Evolutionary conservation across 1,284 basidiomycete species (phyloP), one percentile per base, ranked within the genome.

Genomic region (Irpex rosettiformis): DNA sequence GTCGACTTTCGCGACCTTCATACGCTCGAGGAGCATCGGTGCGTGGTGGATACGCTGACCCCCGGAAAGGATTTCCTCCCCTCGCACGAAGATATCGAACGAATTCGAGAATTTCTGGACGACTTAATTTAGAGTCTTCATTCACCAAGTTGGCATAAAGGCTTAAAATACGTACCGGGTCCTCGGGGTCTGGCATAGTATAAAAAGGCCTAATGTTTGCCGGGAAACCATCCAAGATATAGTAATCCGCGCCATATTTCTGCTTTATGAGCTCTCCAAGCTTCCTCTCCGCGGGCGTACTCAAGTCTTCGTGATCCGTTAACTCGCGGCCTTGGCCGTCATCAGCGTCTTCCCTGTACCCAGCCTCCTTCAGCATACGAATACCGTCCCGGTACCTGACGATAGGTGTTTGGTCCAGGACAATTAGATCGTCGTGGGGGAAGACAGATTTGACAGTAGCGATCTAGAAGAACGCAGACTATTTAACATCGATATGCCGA

Each of bases 61-160:
- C 16, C 86, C 86, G 2, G 84, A 86, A 7, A 89, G 74, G 65
- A 89, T 87, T 74, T 89, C 87, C 68, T 89, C 84, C 18, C 87
- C 87, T 11, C 87, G 79, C 75, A 89, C 81, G 78, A 89, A 88
- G 70, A 89, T 85, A 71, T 89, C 87, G 73, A 86, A 89, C 59
- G 86, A 88, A 75, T 88, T 88, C 57, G 85, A 86, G 57, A 85
- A 76, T 53, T 66, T 66, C 64, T 65, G 49, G 21, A 30, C 2
- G 52, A 3, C 2, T n/a, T 16, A 27, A 51, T 33, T 30, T 43
- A 24, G 48, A 40, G 16, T 22, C 37, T 52, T 45, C 18, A 7
- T 40, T 40, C 33, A 40, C n/a, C 18, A 27, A 61, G 29, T 7
- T 43, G 10, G 40, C 21, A 30, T 29, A 21, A 55, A 47, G 18